These are phyloP conservation scores for Eutrema yunnanense DNA, from an alignment of 345 rosid genomes.

Conservation along the genomic window DNA sequence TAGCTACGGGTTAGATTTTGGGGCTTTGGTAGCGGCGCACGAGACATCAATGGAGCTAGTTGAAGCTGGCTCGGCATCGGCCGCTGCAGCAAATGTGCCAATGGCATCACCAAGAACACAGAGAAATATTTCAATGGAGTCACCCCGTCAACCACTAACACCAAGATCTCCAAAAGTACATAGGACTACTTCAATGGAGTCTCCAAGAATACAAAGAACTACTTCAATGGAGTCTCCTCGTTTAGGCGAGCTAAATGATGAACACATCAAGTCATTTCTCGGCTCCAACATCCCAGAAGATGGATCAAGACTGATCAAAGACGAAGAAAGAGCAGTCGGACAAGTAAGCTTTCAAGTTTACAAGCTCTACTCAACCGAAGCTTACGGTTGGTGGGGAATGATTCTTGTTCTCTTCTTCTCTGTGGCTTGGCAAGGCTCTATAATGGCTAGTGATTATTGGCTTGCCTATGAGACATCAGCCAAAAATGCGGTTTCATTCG, in stretches of 20 bases:
- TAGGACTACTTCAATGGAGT: conserved; percentile 25
- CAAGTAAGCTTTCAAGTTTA: conserved; percentile 68
- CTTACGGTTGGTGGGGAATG: conserved; percentile 97
- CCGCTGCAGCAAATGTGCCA: conserved; percentile 27
- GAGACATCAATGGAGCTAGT: conserved; percentile 88
- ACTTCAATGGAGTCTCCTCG: conserved; percentile 30
- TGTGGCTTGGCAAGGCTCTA: conserved; percentile 68
- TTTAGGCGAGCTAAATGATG: conserved; percentile 40
- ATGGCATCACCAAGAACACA: conserved; percentile 23
- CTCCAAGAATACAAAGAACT: conserved; percentile 24
- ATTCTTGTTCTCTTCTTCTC: conserved; percentile 53
- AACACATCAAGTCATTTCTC: conserved; percentile 35
- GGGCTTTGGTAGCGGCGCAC: conserved; percentile 78
- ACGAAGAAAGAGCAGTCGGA: conserved; percentile 86
- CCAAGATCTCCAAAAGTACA: conserved; percentile 26
- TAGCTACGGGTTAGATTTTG: conserved; percentile 59
- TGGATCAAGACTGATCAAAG: conserved; percentile 72
- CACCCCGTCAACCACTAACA: conserved; percentile 19
- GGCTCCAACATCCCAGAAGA: conserved; percentile 48
- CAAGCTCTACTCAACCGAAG: conserved; percentile 75
- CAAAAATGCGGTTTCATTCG: conserved; percentile 40
- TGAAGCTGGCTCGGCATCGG: conserved; percentile 35
- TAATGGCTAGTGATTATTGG: conserved; percentile 95
- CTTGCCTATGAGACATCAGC: conserved; percentile 81
- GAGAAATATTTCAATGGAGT: conserved; percentile 15